These are phyloP conservation scores for Verticillium zaregamsianum DNA, from an alignment of 2,329 filamentous ascomycete genomes.

Conservation along the genomic window DNA sequence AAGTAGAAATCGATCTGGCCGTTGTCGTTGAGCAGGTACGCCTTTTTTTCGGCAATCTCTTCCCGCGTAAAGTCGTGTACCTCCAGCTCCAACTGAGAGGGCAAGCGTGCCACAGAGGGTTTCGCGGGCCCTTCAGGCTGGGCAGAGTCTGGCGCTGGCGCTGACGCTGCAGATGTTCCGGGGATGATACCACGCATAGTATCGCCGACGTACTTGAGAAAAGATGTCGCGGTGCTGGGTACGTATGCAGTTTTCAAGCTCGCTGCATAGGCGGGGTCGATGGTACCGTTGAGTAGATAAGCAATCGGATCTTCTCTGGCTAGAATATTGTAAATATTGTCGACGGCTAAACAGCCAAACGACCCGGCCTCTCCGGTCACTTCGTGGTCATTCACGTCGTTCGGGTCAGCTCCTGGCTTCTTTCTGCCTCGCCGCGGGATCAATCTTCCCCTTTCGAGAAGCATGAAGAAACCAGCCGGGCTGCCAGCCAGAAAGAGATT, in stretches of 20 bases:
- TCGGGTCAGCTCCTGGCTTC: slow-evolving; percentile 69
- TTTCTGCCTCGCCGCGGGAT: slow-evolving; percentile 70
- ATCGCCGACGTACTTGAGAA: slow-evolving; percentile 61
- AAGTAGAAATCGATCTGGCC: slow-evolving; percentile 92
- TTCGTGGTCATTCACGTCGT: slow-evolving; percentile 49
- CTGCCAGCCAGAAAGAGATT: slow-evolving; percentile 89
- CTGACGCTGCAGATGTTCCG: slow-evolving; percentile 28
- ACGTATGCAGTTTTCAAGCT: slow-evolving; percentile 75
- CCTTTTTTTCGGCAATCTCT: slow-evolving; percentile 86
- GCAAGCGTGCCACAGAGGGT: slow-evolving; percentile 42
- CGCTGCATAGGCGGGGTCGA: slow-evolving; percentile 75
- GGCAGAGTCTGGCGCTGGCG: not conserved
- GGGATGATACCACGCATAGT: slow-evolving; percentile 61
- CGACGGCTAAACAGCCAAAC: slow-evolving; percentile 88
- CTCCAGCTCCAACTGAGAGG: slow-evolving; percentile 79
- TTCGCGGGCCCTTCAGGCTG: slow-evolving; percentile 14
- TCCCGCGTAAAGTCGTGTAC: slow-evolving; percentile 93
- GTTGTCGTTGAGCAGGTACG: slow-evolving; percentile 88
- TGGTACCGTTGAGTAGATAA: slow-evolving; percentile 85
- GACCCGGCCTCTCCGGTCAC: slow-evolving; percentile 75
- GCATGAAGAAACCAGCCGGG: slow-evolving; percentile 86
- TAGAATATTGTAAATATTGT: slow-evolving; percentile 95
- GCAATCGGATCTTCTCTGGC: slow-evolving; percentile 71
- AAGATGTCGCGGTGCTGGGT: slow-evolving; percentile 64
- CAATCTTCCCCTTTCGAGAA: slow-evolving; percentile 71